Evolutionary conservation across 768 basidiomycete genomes (phyloP).

Genomic region (Mycena latifolia): DNA sequence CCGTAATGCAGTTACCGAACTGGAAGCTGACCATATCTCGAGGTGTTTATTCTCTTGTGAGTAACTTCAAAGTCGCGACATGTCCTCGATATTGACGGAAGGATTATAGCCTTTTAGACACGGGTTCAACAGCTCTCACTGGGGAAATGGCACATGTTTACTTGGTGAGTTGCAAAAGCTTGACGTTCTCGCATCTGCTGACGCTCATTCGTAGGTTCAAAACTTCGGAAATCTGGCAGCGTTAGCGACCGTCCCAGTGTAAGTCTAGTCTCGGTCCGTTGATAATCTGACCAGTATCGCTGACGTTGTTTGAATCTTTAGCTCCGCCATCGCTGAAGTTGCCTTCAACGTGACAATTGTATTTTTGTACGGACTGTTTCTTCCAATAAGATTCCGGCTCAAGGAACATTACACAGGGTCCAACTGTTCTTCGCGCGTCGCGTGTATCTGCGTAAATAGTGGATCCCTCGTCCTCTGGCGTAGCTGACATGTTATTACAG

Average conservation of each 20-base stretch:
- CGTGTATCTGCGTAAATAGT: conserved; percentile 1
- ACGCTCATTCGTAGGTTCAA: neutral
- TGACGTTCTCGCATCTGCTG: neutral
- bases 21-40: neutral
- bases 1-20: neutral
- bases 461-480: neutral
- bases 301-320: neutral
- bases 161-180: neutral
- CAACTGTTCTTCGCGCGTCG: conserved; percentile 16
- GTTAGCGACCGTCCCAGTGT: neutral
- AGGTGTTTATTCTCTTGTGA: conserved; percentile 13
- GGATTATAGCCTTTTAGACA: neutral
- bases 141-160: conserved; percentile 9
- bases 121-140: neutral
- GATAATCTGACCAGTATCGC: neutral
- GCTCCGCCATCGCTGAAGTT: conserved; percentile 1
- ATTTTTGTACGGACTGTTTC: no score
- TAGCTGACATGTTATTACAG: neutral
- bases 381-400: no score
- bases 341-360: neutral
- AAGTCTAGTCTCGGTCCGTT: neutral
- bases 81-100: neutral
- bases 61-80: neutral
- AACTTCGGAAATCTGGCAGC: conserved; percentile 4
- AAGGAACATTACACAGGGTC: no score